Conservation (phyloP, 768 basidiomycete species). For the Hygrophorus pudorinus region DNA sequence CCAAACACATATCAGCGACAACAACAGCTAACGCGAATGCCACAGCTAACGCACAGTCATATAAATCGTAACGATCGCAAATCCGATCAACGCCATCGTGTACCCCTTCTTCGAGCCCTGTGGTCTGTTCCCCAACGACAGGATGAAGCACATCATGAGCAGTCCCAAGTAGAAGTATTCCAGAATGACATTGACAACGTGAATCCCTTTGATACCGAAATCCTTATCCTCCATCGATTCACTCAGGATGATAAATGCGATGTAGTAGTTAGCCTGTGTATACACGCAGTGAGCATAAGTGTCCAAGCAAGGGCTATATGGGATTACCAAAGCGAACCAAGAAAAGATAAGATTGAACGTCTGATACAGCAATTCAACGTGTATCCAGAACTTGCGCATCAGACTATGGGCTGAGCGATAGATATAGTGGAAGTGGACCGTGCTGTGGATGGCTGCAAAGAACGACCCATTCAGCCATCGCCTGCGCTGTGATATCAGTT, state of each 20-base stretch:
- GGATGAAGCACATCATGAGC: conserved; percentile 78
- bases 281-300: neutral
- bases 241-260: conserved; percentile 74
- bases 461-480: conserved; percentile 98
- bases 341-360: conserved; percentile 85
- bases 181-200: conserved; percentile 66
- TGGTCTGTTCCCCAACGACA: conserved; percentile 84
- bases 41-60: conserved; percentile 62
- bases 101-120: conserved; percentile 87
- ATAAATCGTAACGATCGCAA: conserved; percentile 87
- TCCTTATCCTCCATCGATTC: conserved; percentile 59
- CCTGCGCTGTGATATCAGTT: conserved; percentile 88
- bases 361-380: conserved; percentile 90
- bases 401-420: conserved; percentile 84
- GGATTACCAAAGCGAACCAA: conserved; percentile 73
- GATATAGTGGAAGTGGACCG: conserved; percentile 89
- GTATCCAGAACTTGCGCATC: conserved; percentile 86
- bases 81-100: conserved; percentile 77
- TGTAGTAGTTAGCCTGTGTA: conserved; percentile 77
- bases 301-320: conserved; percentile 1
- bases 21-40: neutral
- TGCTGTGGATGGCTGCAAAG: conserved; percentile 92
- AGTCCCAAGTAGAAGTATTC: conserved; percentile 85
- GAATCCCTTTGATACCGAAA: conserved; percentile 52
- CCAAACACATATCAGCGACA: conserved; percentile 1